Evolutionary conservation across 176 grass and related monocot genomes (phyloP).

Genomic region (Oryza glumipatula): DNA sequence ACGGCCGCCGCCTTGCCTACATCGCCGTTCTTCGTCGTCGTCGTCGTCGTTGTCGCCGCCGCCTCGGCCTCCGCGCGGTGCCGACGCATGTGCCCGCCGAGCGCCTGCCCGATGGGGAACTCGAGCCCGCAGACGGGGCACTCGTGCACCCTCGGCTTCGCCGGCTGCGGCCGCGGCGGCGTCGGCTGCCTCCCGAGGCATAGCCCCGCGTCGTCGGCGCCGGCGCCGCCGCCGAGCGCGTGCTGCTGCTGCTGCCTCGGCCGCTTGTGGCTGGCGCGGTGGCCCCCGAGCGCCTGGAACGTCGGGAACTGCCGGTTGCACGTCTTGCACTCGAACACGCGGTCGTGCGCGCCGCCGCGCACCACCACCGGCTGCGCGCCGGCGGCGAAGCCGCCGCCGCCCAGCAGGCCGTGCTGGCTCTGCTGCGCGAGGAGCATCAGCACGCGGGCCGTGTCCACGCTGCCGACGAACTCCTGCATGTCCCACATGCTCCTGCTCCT

Average conservation of each 20-base stretch:
- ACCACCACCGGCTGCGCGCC: neutral
- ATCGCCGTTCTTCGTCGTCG: neutral
- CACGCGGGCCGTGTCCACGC: conserved; percentile 61
- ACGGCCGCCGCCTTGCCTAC: neutral
- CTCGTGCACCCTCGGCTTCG: conserved; percentile 65
- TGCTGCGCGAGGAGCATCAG: conserved; percentile 68
- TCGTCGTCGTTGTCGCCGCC: neutral
- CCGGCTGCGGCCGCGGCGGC: neutral
- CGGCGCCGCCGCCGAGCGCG: neutral
- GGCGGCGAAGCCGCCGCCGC: neutral
- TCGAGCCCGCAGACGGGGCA: conserved; percentile 83
- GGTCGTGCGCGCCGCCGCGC: conserved; percentile 12
- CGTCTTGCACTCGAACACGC: conserved; percentile 96
- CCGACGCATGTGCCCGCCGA: conserved; percentile 90
- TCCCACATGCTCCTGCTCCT: conserved; percentile 44
- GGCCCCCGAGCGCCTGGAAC: conserved; percentile 93
- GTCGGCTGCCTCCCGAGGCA: conserved; percentile 26
- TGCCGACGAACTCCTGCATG: conserved; percentile 31
- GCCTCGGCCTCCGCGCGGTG: conserved; percentile 57
- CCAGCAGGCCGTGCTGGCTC: neutral
- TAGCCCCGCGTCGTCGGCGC: conserved; percentile 10
- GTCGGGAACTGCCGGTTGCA: conserved; percentile 79
- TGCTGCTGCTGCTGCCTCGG: conserved; percentile 19
- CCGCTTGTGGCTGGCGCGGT: conserved; percentile 89
- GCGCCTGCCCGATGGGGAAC: conserved; percentile 84